Percentiles rank a stretch among this genome's conserved stretches.
phyloP scores from a whole-genome alignment of 257 asterid genomes.

The Echites panduratus region DNA sequence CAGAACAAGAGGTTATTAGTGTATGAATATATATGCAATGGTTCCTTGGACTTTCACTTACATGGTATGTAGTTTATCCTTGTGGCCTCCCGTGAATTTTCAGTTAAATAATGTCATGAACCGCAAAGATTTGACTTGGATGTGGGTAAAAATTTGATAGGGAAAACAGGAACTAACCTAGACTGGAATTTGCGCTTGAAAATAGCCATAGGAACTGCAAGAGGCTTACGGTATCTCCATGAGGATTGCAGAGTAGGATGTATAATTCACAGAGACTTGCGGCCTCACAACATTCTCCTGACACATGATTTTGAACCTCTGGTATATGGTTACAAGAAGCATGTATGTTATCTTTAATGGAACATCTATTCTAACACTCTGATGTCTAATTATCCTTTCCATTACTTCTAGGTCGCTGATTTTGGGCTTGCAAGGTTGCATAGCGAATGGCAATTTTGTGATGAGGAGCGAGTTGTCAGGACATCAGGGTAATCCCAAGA shows the following conservation, averaged over 20 bases:
- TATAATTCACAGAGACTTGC: conserved; percentile 64
- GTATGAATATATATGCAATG: conserved; percentile 80
- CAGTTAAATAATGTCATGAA: background rate
- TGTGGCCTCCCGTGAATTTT: background rate
- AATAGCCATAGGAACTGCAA: conserved; percentile 85
- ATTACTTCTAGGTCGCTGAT: conserved; percentile 62
- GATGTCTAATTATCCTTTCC: conserved; percentile 9
- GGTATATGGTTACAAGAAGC: conserved; percentile 37
- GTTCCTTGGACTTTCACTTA: conserved; percentile 74
- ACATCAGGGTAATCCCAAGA: conserved; percentile 50
- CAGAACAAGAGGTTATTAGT: conserved; percentile 64
- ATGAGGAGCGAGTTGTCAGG: conserved; percentile 46
- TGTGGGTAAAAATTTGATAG: conserved; percentile 30
- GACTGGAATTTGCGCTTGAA: conserved; percentile 68
- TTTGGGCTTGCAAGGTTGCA: conserved; percentile 81
- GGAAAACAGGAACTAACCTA: conserved; percentile 35
- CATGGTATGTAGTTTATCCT: conserved; percentile 46
- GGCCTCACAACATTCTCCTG: conserved; percentile 77
- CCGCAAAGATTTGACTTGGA: background rate
- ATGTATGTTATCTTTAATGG: background rate
- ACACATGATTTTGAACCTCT: conserved; percentile 91
- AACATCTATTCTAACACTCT: background rate
- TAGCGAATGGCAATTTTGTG: conserved; percentile 52
- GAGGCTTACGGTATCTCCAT: conserved; percentile 89
- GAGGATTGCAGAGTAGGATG: conserved; percentile 97